Base-by-base conservation (phyloP, 2,329 filamentous ascomycete genomes). In the Xylariaceae sp. region DNA sequence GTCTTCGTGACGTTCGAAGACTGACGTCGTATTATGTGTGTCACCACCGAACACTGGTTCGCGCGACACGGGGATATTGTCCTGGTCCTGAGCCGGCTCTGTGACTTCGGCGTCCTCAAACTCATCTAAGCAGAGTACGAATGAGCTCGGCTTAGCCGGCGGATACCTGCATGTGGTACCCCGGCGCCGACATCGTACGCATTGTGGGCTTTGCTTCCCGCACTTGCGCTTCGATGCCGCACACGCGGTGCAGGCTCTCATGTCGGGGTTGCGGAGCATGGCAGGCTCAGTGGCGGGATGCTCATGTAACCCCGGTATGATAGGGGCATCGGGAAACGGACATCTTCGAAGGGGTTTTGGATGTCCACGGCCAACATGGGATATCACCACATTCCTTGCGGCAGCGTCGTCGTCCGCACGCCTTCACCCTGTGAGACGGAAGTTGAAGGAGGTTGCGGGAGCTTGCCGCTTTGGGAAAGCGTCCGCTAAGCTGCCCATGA, bases 391-490 rank as follows among this genome's bases (percentile, higher is more conserved):
- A 15, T 19, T 11, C 39, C 15, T 9, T 36, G 27, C 35, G 30
- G 30, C 32, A 36, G n/a, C 6, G 38, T 32, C 32, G 27, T 15
- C n/a, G 22, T 40, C 18, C 2, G 35, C 15, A 12, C 35, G 35
- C 10, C 12, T 12, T 5, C 35, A 10, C 10, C 12, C 5, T 5
- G 12, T 38, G 4, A 11, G 15, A 5, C 4, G 11, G 35, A 17
- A 12, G 12, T 12, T 14, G 12, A 22, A 22, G 19, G 15, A 12
- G 18, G 39, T 32, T 39, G 33, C 46, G 39, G 46, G 46, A 30
- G 40, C 45, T 48, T 48, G 39, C 40, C 39, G 33, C 19, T 30
- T 47, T 42, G 11, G 19, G 32, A 38, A 12, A 27, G 22, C 15
- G 4, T 38, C 12, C 15, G 35, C 15, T 5, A 14, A 4, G 12